Percentiles rank a stretch among this genome's conserved stretches.
These are phyloP conservation scores for Xylariaceae sp. DNA, from an alignment of 2,329 filamentous ascomycete genomes.

Conservation along the genomic window DNA sequence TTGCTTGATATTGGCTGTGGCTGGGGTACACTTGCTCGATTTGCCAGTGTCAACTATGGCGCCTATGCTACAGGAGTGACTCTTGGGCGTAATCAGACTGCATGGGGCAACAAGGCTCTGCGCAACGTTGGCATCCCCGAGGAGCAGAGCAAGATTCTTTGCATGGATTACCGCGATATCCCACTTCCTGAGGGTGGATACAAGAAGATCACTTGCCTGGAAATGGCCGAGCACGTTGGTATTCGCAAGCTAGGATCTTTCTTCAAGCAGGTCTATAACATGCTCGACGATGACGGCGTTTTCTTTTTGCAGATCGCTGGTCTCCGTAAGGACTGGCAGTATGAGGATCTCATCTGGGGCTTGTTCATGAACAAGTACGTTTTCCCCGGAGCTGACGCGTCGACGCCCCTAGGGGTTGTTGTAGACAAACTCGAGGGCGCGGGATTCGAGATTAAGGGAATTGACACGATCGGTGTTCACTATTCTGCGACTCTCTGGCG, in stretches of 20 bases:
- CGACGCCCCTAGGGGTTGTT: conserved; percentile 85
- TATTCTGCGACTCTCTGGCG: conserved; percentile 96
- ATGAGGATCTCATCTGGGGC: conserved; percentile 96
- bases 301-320: conserved; percentile 97
- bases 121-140: conserved; percentile 78
- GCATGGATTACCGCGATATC: conserved; percentile 96
- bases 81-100: conserved; percentile 91
- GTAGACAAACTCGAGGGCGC: conserved; percentile 79
- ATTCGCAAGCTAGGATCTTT: conserved; percentile 82
- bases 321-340: conserved; percentile 92
- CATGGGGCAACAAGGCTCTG: conserved; percentile 90
- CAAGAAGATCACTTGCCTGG: conserved; percentile 94
- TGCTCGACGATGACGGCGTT: conserved; percentile 93
- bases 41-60: conserved; percentile 88
- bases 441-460: conserved; percentile 84
- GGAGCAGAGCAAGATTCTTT: conserved; percentile 85
- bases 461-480: conserved; percentile 94
- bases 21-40: conserved; percentile 94
- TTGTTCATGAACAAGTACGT: conserved; percentile 99
- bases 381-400: conserved; percentile 95
- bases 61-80: conserved; percentile 85
- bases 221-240: conserved; percentile 99
- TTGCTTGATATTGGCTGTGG: conserved; percentile 96
- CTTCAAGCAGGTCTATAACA: conserved; percentile 82
- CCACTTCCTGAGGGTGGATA: conserved; percentile 73